These are phyloP conservation scores for Alternaria triticimaculans DNA, from an alignment of 2,329 filamentous ascomycete genomes.

Conservation along the genomic window DNA sequence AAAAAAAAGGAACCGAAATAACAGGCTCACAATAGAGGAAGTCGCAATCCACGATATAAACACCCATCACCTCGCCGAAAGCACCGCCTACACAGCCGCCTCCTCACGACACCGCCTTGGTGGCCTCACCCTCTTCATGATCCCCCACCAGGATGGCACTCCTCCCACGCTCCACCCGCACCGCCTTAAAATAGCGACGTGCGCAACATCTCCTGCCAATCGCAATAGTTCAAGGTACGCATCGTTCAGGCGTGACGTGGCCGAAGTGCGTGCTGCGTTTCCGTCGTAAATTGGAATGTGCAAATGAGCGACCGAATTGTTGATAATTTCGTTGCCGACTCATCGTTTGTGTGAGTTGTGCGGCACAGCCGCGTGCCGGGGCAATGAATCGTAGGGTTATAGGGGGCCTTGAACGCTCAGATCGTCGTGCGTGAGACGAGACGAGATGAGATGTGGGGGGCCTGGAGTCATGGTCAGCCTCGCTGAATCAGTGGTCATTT, in stretches of 20 bases:
- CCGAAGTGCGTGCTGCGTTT: not conserved
- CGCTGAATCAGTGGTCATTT: not conserved
- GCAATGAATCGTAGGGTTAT: not conserved
- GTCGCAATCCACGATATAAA: not conserved
- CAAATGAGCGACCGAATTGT: not conserved
- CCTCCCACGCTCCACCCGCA: not conserved
- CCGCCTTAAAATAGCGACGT: not conserved
- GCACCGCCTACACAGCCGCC: not conserved
- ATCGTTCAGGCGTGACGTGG: not conserved
- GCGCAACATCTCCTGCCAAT: not conserved
- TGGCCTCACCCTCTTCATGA: not conserved
- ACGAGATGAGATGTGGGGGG: not conserved
- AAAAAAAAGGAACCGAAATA: not conserved
- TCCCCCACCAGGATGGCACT: not conserved
- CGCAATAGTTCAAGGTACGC: not conserved
- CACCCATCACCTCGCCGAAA: not conserved
- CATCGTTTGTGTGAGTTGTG: not conserved
- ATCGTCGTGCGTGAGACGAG: not conserved
- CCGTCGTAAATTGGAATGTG: not conserved
- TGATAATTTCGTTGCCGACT: not conserved
- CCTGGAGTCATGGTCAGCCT: not conserved
- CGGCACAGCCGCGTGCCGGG: not conserved
- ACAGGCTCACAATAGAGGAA: not conserved
- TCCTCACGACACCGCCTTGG: not conserved
- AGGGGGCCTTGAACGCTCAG: not conserved